Evolutionary conservation across 495 filamentous ascomycete species (phyloP).

Genomic region (Beverwykella pulmonaria): DNA sequence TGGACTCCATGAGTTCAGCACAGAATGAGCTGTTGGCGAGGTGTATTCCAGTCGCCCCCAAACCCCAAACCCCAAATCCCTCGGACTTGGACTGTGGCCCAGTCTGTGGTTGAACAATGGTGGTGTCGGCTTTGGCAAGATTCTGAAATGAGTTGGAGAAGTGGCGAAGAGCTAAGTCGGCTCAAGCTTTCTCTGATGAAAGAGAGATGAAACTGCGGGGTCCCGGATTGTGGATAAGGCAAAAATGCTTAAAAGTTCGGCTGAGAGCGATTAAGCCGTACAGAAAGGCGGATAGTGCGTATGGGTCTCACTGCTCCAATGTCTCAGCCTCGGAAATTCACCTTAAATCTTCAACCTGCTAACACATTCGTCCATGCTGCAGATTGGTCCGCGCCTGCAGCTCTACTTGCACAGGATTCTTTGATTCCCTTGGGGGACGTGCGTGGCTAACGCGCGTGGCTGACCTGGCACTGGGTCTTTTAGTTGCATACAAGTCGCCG

Average conservation of each 20-base stretch:
- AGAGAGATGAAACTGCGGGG: background rate
- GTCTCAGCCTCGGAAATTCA: slow-evolving; percentile 4
- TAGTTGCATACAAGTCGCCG: background rate
- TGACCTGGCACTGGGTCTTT: background rate
- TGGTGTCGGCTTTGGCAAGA: background rate
- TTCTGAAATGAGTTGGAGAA: background rate
- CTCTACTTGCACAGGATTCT: background rate
- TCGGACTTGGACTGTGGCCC: background rate
- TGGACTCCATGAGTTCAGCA: background rate
- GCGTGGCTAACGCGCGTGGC: background rate
- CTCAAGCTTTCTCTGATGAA: background rate
- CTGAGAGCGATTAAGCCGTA: background rate
- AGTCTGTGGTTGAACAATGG: background rate
- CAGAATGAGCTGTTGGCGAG: background rate
- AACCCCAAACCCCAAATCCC: background rate
- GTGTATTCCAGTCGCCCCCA: background rate
- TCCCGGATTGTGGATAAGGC: background rate
- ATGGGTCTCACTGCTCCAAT: background rate
- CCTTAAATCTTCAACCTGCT: background rate
- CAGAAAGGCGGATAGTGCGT: background rate
- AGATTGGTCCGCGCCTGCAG: background rate
- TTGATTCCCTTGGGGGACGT: background rate
- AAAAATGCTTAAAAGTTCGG: background rate
- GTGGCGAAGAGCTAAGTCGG: background rate
- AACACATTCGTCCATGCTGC: background rate